Base-by-base conservation (phyloP, 805 yeast species). In the Wickerhamomyces sydowiorum region DNA sequence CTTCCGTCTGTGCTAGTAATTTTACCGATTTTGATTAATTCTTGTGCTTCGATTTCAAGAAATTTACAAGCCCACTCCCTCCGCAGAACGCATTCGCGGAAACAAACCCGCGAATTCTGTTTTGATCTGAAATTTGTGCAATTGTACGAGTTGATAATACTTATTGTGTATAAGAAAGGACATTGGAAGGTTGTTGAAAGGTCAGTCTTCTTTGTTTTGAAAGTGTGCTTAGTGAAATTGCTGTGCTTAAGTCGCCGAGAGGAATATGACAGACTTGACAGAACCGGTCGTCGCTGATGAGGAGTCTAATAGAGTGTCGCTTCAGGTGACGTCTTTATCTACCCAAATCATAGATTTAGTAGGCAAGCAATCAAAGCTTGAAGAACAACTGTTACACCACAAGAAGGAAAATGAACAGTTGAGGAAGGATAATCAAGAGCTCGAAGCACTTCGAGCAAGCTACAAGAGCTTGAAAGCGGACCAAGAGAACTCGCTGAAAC, bases 331-430 rank as follows among this genome's bases (percentile, higher is more conserved):
- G 5, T 59, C 73, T 21, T 59, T 80, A 35, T 78, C 83, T 15
- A 80, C 85, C 2, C 75, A 73, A 55, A 64, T 80, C 41, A 75
- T 80, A 29, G 80, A 81, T 25, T 76, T 81, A 17, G 73, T 79
- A 7, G 78, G 76, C 44, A 75, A 70, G 47, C 82, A 74, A 59
- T 72, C 76, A 41, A 70, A 65, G 32, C 54, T 80, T 45, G 86
- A 79, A 49, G 80, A 74, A 45, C 65, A 67, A 36, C 50, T 76
- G 4, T 55, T 64, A 2, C 65, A 54, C 15, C 56, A 67, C 36
- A 70, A 68, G 36, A 56, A 61, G 73, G 61, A 60, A 59, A 57
- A 56, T 48, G 50, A 49, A 49, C 42, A 48, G 51, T 53, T 50
- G 58, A 56, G 50, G 49, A 49, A 42, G 50, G 54, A 50, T 53